These are phyloP conservation scores for Trifolium subterraneum DNA, from an alignment of 306 rosid genomes.

Conservation along the genomic window DNA sequence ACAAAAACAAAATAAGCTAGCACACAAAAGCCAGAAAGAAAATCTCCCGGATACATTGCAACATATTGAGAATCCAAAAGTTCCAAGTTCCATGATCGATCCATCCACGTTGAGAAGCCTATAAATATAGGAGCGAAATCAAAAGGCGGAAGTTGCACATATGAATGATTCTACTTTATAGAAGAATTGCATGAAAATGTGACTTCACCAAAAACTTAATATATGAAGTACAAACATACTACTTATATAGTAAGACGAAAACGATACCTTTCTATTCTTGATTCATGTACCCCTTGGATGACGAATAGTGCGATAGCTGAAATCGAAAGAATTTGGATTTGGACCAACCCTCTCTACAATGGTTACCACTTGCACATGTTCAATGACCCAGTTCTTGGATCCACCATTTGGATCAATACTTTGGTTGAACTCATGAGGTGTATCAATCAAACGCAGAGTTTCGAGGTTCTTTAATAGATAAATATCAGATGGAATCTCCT, in stretches of 20 bases:
- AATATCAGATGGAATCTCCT: conserved; percentile 21
- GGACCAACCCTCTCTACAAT: background rate
- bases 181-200: background rate
- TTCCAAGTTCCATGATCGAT: background rate
- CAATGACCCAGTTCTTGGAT: background rate
- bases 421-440: conserved; percentile 14
- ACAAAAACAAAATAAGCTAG: too few relatives aligned
- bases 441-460: background rate
- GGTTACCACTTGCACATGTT: background rate
- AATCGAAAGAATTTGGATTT: background rate
- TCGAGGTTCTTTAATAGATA: background rate
- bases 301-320: background rate
- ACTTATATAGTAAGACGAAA: background rate
- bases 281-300: conserved; percentile 1
- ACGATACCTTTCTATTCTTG: background rate
- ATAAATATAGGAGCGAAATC: background rate
- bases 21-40: too few relatives aligned
- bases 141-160: background rate
- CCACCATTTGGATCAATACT: conserved; percentile 29
- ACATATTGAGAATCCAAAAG: background rate
- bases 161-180: background rate
- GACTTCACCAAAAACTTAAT: background rate
- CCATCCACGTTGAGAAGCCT: conserved; percentile 9
- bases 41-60: background rate
- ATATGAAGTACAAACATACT: background rate